A percentile compares a stretch with the other conserved stretches of the same genome.
phyloP scores from a whole-genome alignment of 1,139 yeast species.

The Saccharomyces pastorianus region DNA sequence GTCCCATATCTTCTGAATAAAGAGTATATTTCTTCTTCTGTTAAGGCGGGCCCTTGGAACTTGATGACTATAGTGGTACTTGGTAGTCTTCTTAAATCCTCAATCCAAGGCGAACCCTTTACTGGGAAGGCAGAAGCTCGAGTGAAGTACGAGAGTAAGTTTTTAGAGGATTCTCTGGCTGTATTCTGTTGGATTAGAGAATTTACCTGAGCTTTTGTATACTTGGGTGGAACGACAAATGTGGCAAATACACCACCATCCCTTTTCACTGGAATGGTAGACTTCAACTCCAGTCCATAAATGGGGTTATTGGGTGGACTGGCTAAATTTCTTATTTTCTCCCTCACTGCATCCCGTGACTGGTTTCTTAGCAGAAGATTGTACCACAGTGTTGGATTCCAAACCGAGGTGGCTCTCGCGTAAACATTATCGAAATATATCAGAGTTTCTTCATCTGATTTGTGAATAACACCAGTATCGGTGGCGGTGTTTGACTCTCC shows the following conservation, averaged over 20 bases:
- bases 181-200: conserved; percentile 45
- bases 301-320: conserved; percentile 39
- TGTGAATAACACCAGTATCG: conserved; percentile 53
- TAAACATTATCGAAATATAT: conserved; percentile 47
- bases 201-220: conserved; percentile 44
- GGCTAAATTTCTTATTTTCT: conserved; percentile 34
- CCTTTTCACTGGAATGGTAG: conserved; percentile 58
- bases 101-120: conserved; percentile 93
- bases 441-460: conserved; percentile 45
- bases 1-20: conserved; percentile 81
- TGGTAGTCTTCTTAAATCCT: conserved; percentile 76
- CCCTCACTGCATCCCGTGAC: conserved; percentile 33
- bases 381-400: conserved; percentile 37
- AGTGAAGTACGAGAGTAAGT: conserved; percentile 31
- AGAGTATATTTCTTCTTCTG: conserved; percentile 79
- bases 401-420: conserved; percentile 36
- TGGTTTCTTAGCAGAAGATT: conserved; percentile 30
- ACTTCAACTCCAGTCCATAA: conserved; percentile 37
- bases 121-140: conserved; percentile 58
- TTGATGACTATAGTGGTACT: conserved; percentile 52
- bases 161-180: conserved; percentile 28
- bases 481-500: conserved; percentile 45
- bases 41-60: conserved; percentile 65
- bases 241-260: conserved; percentile 95
- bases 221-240: conserved; percentile 49